phyloP scores from a whole-genome alignment of 2,329 filamentous ascomycete genomes.

The Myrmaecium sp. region DNA sequence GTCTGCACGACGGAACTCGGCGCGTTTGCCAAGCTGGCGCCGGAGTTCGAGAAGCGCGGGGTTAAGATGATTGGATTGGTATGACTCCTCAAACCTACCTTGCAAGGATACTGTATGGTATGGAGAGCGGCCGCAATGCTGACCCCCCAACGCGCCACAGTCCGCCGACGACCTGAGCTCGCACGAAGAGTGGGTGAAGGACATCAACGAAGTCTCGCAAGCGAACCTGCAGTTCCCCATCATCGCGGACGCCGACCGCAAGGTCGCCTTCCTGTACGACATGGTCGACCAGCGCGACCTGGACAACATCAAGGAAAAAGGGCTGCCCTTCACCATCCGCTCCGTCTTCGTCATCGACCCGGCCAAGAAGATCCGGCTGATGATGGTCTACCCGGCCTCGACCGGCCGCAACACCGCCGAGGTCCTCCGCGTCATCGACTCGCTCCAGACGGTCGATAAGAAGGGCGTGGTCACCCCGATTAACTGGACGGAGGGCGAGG shows the following conservation, averaged over 20 bases:
- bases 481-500: conserved; percentile 42
- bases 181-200: conserved; percentile 35
- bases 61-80: conserved; percentile 43
- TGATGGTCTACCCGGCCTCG: conserved; percentile 44
- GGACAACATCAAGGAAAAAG: conserved; percentile 41
- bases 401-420: conserved; percentile 40
- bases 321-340: conserved; percentile 45
- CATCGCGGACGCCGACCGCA: conserved; percentile 35
- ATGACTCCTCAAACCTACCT: not conserved
- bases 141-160: too few species aligned
- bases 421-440: conserved; percentile 34
- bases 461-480: conserved; percentile 43
- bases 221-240: conserved; percentile 33
- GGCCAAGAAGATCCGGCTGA: conserved; percentile 45
- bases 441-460: conserved; percentile 41
- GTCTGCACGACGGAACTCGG: conserved; percentile 48
- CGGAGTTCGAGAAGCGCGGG: conserved; percentile 43
- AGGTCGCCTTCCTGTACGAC: conserved; percentile 34
- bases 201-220: conserved; percentile 34
- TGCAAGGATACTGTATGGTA: too few species aligned
- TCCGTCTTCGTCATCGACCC: conserved; percentile 50
- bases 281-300: conserved; percentile 38
- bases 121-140: too few species aligned
- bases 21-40: conserved; percentile 46
- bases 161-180: conserved; percentile 5